phyloP scores from a whole-genome alignment of 257 asterid genomes.

The Solanum medicagineum region DNA sequence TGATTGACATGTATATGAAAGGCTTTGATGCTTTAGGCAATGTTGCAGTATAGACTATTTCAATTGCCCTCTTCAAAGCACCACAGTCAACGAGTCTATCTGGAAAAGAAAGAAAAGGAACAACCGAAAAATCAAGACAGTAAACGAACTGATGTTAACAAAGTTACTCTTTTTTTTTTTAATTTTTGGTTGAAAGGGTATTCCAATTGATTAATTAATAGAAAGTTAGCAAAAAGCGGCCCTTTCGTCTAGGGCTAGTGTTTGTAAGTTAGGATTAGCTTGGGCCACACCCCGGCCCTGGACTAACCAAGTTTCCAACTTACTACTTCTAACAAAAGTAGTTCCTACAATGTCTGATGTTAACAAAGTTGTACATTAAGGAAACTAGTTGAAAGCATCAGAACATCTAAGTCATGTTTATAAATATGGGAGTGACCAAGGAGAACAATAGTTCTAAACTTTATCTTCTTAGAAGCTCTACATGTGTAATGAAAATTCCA shows the following conservation, averaged over 20 bases:
- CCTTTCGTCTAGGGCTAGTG: too few species aligned
- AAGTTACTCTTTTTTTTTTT: too few species aligned
- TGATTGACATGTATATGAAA: conserved; percentile 76
- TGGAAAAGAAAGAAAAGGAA: conserved; percentile 20
- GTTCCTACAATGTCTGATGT: too few species aligned
- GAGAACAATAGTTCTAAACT: not conserved
- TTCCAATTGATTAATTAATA: too few species aligned
- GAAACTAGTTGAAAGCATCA: not conserved
- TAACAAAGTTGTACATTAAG: not conserved
- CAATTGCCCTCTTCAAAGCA: conserved; percentile 88
- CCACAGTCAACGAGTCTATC: conserved; percentile 94
- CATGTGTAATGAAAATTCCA: not conserved
- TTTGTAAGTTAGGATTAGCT: too few species aligned
- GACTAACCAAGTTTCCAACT: too few species aligned
- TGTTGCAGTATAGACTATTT: conserved; percentile 91
- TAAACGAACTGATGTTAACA: not conserved
- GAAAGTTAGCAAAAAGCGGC: too few species aligned
- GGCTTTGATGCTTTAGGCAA: conserved; percentile 96
- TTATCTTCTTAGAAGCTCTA: not conserved
- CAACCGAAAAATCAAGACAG: not conserved
- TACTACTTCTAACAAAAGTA: too few species aligned
- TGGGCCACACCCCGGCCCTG: too few species aligned
- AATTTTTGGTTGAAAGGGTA: too few species aligned
- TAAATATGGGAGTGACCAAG: not conserved
- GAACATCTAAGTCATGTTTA: not conserved